phyloP scores from a whole-genome alignment of 495 filamentous ascomycete genomes.

The Bacidia rubella region DNA sequence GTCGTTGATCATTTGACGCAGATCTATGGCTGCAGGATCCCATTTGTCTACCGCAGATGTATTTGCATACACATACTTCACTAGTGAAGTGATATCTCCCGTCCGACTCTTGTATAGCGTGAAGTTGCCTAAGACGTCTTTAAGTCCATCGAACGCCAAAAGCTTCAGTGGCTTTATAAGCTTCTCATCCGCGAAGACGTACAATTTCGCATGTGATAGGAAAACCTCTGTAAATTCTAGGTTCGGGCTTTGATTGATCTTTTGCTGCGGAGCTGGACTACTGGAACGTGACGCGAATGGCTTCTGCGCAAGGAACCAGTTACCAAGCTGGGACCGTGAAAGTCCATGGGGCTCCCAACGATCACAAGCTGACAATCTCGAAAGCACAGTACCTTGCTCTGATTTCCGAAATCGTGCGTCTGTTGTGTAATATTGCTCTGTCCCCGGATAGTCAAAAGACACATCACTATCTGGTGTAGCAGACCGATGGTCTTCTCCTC shows the following conservation, averaged over 20 bases:
- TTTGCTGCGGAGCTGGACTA: slow-evolving; percentile 2
- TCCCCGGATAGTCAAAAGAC: too few relatives aligned
- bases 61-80: slow-evolving; percentile 24
- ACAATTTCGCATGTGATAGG: slow-evolving; percentile 25
- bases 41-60: slow-evolving; percentile 4
- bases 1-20: slow-evolving; percentile 12
- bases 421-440: too few relatives aligned
- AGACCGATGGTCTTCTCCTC: too few relatives aligned
- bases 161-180: slow-evolving; percentile 18
- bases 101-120: slow-evolving; percentile 18
- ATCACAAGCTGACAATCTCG: too few relatives aligned
- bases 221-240: slow-evolving; percentile 23
- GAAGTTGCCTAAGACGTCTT: slow-evolving; percentile 22
- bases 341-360: too few relatives aligned
- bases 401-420: too few relatives aligned
- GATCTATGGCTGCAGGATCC: slow-evolving; percentile 18
- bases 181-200: slow-evolving; percentile 26
- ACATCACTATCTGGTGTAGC: too few relatives aligned
- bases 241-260: slow-evolving; percentile 16
- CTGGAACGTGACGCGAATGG: too few relatives aligned
- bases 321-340: too few relatives aligned
- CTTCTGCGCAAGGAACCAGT: too few relatives aligned
- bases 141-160: slow-evolving; percentile 23
- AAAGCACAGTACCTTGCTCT: too few relatives aligned
- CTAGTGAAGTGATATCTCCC: slow-evolving; percentile 20